These are phyloP conservation scores for Cudoniella acicularis DNA, from an alignment of 495 filamentous ascomycete genomes.

Conservation along the genomic window DNA sequence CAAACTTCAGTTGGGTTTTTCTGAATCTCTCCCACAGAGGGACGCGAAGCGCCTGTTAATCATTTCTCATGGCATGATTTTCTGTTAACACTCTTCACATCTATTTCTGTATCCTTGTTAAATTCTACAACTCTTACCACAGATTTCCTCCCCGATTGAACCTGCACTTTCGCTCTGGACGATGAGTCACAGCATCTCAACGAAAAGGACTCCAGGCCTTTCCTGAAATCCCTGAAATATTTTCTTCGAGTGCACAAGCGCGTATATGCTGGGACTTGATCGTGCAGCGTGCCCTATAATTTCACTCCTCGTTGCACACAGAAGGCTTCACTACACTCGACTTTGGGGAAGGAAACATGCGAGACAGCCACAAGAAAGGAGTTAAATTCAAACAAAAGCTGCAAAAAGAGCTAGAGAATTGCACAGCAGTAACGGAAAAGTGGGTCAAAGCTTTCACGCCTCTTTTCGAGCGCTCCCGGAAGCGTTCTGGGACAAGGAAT, in stretches of 20 bases:
- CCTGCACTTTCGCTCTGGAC: background rate
- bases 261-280: slow-evolving; percentile 3
- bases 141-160: too few relatives aligned
- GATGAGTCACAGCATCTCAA: background rate
- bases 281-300: background rate
- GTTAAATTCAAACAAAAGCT: background rate
- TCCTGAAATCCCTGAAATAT: background rate
- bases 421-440: background rate
- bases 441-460: slow-evolving; percentile 2
- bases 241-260: background rate
- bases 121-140: too few relatives aligned
- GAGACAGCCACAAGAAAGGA: background rate
- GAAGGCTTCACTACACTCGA: background rate
- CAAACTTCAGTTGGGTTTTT: too few relatives aligned
- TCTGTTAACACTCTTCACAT: too few relatives aligned
- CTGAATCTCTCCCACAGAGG: too few relatives aligned
- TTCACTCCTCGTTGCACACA: background rate
- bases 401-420: background rate
- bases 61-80: too few relatives aligned
- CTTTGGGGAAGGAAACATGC: background rate
- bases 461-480: background rate
- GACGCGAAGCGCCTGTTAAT: too few relatives aligned
- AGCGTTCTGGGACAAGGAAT: slow-evolving; percentile 1
- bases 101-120: too few relatives aligned
- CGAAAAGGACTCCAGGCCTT: background rate